Evolutionary conservation across 768 basidiomycete genomes (phyloP), one percentile per base, ranked within the genome.

Genomic region (Zangia roseola): DNA sequence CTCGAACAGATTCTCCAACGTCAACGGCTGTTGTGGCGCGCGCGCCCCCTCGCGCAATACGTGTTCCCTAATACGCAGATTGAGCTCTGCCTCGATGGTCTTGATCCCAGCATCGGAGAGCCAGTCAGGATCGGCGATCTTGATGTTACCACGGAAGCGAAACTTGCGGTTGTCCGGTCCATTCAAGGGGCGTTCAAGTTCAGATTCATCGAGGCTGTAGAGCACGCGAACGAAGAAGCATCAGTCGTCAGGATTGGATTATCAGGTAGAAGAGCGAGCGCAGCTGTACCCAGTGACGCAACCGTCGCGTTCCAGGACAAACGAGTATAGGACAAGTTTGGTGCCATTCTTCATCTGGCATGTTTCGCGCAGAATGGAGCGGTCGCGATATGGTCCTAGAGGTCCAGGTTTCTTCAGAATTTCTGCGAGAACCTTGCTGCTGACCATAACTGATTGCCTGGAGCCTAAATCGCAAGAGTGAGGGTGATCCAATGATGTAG

Each of bases 101-200:
- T 64, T 55, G 30, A 57, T 48, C 2, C 82, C 85, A 36, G 57
- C 58, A 0, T 69, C 65, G 1, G 82, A 78, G 19, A 87, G 74
- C 75, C 81, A 83, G 1, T 63, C 54, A 1, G 79, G 68, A 2
- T 65, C 48, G 3, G 68, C 56, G 50, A 86, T 73, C 33, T 70
- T 69, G 1, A 86, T 66, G 6, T 75, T 56, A 0, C 83, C 84
- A 26, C 74, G 77, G 51, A 84, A 81, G 10, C 73, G 67, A 17
- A 82, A 73, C 41, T 26, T 56, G 50, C 68, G 61, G 30, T 55
- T 16, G 47, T 68, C 65, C 10, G 12, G 67, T 13, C 69, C 68
- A 1, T 59, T 42, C 28, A 64, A 46, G 4, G 73, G 64, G 30
- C 55, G 67, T 51, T 81, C 79, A 6, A 77, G 67, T 51, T 81